These are phyloP conservation scores for Phytophthora ramorum DNA, from an alignment of 352 stramenopile genomes.

Conservation along the genomic window DNA sequence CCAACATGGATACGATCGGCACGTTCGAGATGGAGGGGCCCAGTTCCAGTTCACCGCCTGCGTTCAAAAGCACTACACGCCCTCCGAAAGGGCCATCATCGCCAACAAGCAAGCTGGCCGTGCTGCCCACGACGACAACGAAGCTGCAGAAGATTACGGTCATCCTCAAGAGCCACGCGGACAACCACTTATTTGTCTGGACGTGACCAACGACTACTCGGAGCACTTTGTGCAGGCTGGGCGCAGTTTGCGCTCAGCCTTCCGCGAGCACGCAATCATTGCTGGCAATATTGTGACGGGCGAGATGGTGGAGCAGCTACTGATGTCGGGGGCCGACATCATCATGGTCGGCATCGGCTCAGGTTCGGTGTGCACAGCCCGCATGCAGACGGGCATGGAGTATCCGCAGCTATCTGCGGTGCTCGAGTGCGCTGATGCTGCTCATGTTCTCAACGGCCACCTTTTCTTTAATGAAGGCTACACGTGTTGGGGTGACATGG, in stretches of 20 bases:
- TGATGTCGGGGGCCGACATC: constrained; percentile 92
- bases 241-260: constrained; percentile 54
- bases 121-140: constrained; percentile 75
- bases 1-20: constrained; percentile 94
- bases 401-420: constrained; percentile 93
- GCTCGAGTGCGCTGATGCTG: constrained; percentile 92
- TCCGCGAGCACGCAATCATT: constrained; percentile 91
- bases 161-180: constrained; percentile 64
- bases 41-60: constrained; percentile 90
- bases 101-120: constrained; percentile 54
- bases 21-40: constrained; percentile 90
- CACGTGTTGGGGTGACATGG: constrained; percentile 89
- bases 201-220: constrained; percentile 91
- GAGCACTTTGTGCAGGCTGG: constrained; percentile 89
- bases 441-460: constrained; percentile 89
- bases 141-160: constrained; percentile 71
- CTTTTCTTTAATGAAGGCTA: constrained; percentile 91
- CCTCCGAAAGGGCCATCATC: constrained; percentile 73
- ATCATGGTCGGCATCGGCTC: constrained; percentile 95
- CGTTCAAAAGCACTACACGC: constrained; percentile 92
- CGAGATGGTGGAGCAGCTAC: constrained; percentile 93
- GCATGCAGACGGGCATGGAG: constrained; percentile 93
- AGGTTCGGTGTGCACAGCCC: constrained; percentile 92
- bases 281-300: constrained; percentile 93
- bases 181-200: constrained; percentile 90